Evolutionary conservation across 257 asterid genomes (phyloP).

Genomic region (Misopates orontium): DNA sequence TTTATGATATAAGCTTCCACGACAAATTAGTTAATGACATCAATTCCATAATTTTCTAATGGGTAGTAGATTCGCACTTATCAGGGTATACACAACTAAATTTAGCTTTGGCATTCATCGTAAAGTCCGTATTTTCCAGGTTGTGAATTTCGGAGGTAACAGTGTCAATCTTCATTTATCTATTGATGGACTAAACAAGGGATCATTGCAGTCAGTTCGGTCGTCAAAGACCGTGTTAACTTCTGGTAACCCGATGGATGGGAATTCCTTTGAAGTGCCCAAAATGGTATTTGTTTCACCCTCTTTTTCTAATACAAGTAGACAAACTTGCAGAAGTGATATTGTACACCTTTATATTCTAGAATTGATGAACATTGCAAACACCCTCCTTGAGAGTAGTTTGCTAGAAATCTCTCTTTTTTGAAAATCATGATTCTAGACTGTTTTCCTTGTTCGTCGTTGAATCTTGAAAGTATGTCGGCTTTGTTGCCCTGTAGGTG

Average conservation of each 20-base stretch:
- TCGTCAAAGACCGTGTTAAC: constrained; percentile 57
- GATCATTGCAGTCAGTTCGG: constrained; percentile 40
- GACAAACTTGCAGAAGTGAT: neutral
- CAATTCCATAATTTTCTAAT: too few relatives aligned
- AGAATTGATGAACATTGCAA: too few relatives aligned
- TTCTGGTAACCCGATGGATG: constrained; percentile 60
- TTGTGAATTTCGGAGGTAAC: constrained; percentile 64
- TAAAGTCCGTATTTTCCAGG: constrained; percentile 39
- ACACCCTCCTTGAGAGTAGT: too few relatives aligned
- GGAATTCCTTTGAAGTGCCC: constrained; percentile 69
- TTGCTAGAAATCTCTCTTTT: too few relatives aligned
- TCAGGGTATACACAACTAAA: neutral
- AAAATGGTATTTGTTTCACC: constrained; percentile 49
- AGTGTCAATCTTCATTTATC: constrained; percentile 49
- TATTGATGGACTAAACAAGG: constrained; percentile 42
- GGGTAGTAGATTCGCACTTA: too few relatives aligned
- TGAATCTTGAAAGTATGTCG: neutral
- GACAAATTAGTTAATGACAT: too few relatives aligned
- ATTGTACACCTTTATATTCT: too few relatives aligned
- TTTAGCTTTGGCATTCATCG: neutral
- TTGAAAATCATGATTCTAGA: too few relatives aligned
- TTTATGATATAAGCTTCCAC: too few relatives aligned
- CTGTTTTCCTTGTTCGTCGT: too few relatives aligned
- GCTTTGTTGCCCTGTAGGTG: constrained; percentile 43
- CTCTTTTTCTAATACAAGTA: neutral